Conservation (phyloP, 2,329 filamentous ascomycete genomes). For the Sporothrix phasma region DNA sequence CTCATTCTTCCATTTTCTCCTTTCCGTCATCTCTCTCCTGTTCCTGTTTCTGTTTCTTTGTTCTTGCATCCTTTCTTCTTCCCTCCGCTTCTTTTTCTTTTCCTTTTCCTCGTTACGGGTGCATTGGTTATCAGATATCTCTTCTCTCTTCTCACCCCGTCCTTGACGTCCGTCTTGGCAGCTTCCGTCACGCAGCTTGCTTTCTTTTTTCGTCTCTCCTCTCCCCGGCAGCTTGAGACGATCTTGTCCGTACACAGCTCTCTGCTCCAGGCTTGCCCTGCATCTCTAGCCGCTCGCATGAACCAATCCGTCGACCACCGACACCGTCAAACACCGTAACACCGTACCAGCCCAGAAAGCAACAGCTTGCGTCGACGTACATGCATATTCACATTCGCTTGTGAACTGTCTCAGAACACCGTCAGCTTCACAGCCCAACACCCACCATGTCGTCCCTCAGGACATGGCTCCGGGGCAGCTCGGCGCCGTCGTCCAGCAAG, state of each 20-base stretch:
- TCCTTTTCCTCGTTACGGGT: too few species aligned
- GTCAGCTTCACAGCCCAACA: neutral
- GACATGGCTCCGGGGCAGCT: constrained; percentile 39
- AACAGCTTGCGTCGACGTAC: neutral
- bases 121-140: too few species aligned
- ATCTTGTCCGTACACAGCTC: neutral
- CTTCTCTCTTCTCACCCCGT: too few species aligned
- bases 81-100: neutral
- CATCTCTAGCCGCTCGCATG: neutral
- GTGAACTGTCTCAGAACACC: neutral
- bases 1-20: too few species aligned
- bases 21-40: neutral
- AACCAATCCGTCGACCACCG: neutral
- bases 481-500: constrained; percentile 22
- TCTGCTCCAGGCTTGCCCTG: neutral
- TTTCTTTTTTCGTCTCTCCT: neutral
- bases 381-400: neutral
- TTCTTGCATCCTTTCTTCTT: too few species aligned
- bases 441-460: constrained; percentile 29
- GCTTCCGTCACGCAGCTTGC: too few species aligned
- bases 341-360: too few species aligned
- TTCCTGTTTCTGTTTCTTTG: neutral
- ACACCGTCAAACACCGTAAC: neutral
- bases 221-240: neutral
- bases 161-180: too few species aligned